These are phyloP conservation scores for Boletus rubroflammeus DNA, from an alignment of 768 basidiomycete genomes.

Conservation along the genomic window DNA sequence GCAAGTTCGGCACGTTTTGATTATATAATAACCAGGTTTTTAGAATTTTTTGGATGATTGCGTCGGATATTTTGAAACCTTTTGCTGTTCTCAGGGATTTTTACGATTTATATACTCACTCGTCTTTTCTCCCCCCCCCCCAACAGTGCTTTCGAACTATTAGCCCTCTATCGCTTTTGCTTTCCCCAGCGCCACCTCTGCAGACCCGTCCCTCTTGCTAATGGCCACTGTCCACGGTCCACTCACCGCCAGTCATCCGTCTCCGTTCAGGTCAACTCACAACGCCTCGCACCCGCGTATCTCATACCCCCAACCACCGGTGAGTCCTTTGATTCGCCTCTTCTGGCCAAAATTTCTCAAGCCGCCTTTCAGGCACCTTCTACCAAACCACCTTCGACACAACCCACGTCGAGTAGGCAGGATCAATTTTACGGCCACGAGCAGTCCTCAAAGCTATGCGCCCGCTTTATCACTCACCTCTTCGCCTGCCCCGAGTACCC, in stretches of 20 bases:
- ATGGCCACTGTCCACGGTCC: conserved; percentile 35
- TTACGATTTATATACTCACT: conserved; percentile 24
- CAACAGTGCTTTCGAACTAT: conserved; percentile 17
- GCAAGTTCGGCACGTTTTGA: conserved; percentile 24
- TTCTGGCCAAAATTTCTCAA: not conserved
- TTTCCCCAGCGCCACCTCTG: conserved; percentile 18
- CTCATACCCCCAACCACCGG: conserved; percentile 26
- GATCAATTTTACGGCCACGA: conserved; percentile 60
- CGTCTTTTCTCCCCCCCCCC: not conserved
- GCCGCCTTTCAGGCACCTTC: conserved; percentile 20
- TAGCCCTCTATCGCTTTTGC: conserved; percentile 6
- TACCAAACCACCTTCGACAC: conserved; percentile 29
- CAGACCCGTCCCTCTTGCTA: not conserved
- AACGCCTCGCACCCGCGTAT: conserved; percentile 28
- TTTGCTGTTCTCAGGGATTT: conserved; percentile 18
- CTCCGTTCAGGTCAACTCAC: conserved; percentile 26
- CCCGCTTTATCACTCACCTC: conserved; percentile 77
- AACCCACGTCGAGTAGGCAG: conserved; percentile 22
- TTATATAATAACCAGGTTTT: conserved; percentile 17
- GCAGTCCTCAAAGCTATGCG: conserved; percentile 60
- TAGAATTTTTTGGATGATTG: conserved; percentile 8
- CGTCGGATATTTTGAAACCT: conserved; percentile 17
- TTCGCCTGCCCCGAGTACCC: conserved; percentile 86
- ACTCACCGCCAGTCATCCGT: conserved; percentile 24
- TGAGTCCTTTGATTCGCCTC: conserved; percentile 5